Evolutionary conservation across 2,329 filamentous ascomycete genomes (phyloP), one percentile per base, ranked within the genome.

Genomic region (Botrytis cinerea): DNA sequence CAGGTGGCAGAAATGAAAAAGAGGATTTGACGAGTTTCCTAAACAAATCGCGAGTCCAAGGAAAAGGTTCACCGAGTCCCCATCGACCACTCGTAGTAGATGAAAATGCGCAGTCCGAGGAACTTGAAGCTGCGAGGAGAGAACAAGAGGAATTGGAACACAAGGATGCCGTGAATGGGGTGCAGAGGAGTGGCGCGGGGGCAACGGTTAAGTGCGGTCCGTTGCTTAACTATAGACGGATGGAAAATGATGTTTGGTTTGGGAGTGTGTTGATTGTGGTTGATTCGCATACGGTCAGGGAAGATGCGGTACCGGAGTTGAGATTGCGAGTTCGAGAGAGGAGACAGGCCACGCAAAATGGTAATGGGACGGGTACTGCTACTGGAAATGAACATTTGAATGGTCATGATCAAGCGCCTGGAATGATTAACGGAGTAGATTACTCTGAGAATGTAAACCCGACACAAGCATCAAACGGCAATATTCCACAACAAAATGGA

Each of bases 201-300:
- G 86, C 84, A 79, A 89, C 92, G 75, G 86, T 94, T 43, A 85
- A 92, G 22, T 91, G 89, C 77, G 93, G 93, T 0, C 93, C 93
- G 32, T 84, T 95, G 76, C 83, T 95, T 75, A 95, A 95, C 83
- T 95, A 94, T 82, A 87, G 91, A 76, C 88, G 89, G 79, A 94
- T 92, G 89, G 88, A 91, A 78, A 87, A 86, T 43, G 85, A 85
- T 57, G 84, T 83, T 59, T 98, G 95, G 95, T 86, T 93, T 78
- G 95, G 95, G 73, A 97, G 94, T 81, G 92, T 97, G 12, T 84
- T 98, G 78, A 84, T 98, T 68, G 94, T 98, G 70, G 92, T 91
- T 25, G 70, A 92, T 94, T 7, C 92, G 92, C 38, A 90, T 87
- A 74, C 83, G 88, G 79, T 84, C 85, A 32, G 87, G 89, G 75